Base-by-base conservation (phyloP, 1,284 basidiomycete species). In the Cronartium ribicola region DNA sequence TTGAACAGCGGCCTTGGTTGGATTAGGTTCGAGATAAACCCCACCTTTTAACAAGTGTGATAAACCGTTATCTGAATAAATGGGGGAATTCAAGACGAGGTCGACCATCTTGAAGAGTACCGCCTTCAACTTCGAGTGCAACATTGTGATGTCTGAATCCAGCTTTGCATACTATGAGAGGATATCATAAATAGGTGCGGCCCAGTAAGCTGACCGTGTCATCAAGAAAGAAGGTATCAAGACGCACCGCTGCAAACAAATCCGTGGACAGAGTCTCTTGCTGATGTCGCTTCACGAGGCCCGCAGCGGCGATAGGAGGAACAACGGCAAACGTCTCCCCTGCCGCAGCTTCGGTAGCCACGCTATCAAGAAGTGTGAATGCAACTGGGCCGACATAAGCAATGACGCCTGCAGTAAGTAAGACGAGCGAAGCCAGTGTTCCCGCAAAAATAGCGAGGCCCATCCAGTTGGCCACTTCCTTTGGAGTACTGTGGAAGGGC, bases 91-190 rank as follows among this genome's bases (percentile, higher is more conserved):
- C 20, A 74, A 59, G n/a, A 74, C 46, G 5, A 57, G 44, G 20
- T 67, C 40, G 20, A 74, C 36, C 29, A 67, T 74, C 10, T 61
- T 36, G 22, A 37, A 67, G 17, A 74, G 60, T 20, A 74, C 65
- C 11, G 43, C 41, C 37, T 74, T 74, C n/a, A 74, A 39, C 46
- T 74, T 74, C 37, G 59, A 22, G 8, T 74, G 72, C n/a, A 74
- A 57, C 10, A 46, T 37, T 13, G 64, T 64, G n/a, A 74, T 74
- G 48, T 74, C 72, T 10, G 60, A 48, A 60, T 74, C 48, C 44
- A 74, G 37, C n/a, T 67, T 66, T 11, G 72, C 64, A 55, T 74
- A 74, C 72, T 74, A 41, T 40, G 13, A 63, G 29, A 40, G 1
- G 46, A 62, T 29, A 29, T n/a, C 29, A 36, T 62, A 13, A 62